Evolutionary conservation across 148 eudicot species (phyloP).

Genomic region (Linanthus parryae): DNA sequence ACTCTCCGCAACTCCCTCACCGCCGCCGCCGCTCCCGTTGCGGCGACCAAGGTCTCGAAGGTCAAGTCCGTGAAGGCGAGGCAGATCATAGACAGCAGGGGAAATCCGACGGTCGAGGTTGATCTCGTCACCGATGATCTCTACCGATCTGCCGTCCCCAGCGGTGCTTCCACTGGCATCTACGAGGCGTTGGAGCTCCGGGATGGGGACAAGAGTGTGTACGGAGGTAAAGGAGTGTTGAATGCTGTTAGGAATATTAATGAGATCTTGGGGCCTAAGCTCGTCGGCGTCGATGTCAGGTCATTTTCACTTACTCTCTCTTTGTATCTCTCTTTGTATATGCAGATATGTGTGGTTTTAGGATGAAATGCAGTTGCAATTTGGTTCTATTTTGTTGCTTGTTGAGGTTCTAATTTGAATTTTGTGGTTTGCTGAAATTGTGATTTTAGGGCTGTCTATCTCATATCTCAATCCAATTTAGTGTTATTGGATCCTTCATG

Average conservation of each 20-base stretch:
- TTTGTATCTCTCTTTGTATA: too few species aligned
- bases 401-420: too few species aligned
- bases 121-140: constrained; percentile 71
- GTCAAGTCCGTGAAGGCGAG: constrained; percentile 79
- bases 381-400: too few species aligned
- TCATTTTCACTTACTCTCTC: too few species aligned
- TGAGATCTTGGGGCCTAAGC: constrained; percentile 65
- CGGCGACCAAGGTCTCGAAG: constrained; percentile 15
- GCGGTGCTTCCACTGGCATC: constrained; percentile 97
- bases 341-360: too few species aligned
- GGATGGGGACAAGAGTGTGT: constrained; percentile 74
- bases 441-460: too few species aligned
- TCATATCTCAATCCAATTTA: too few species aligned
- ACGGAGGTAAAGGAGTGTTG: constrained; percentile 91
- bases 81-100: constrained; percentile 94
- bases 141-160: constrained; percentile 86
- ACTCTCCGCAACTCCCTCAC: constrained; percentile 32
- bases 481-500: too few species aligned
- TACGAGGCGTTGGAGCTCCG: constrained; percentile 96
- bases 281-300: constrained; percentile 81
- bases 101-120: constrained; percentile 96
- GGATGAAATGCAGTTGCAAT: too few species aligned
- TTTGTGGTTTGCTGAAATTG: too few species aligned
- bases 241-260: constrained; percentile 78
- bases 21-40: constrained; percentile 17